Evolutionary conservation across 768 basidiomycete species (phyloP).

Genomic region (Thelephora ganbajun): DNA sequence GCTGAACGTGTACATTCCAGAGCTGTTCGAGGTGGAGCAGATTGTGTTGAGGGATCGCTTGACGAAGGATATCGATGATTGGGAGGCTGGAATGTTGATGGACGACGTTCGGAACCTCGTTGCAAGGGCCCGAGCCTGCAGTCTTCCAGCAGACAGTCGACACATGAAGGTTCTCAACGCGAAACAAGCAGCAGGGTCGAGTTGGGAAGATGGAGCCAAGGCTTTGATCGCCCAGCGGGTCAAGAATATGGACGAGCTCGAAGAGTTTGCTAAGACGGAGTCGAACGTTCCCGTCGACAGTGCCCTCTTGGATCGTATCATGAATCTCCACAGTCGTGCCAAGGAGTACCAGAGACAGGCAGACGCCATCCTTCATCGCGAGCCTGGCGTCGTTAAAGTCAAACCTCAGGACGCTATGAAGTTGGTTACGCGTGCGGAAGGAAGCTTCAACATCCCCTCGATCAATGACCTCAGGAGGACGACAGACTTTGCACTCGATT

Average conservation of each 20-base stretch:
- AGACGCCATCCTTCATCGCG: conserved; percentile 50
- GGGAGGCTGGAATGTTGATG: conserved; percentile 48
- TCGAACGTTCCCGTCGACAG: conserved; percentile 56
- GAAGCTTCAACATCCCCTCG: conserved; percentile 60
- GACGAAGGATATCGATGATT: conserved; percentile 60
- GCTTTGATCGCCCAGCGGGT: conserved; percentile 50
- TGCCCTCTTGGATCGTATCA: conserved; percentile 49
- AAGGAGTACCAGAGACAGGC: conserved; percentile 74
- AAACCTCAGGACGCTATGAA: conserved; percentile 55
- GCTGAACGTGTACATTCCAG: conserved; percentile 74
- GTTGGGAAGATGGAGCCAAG: conserved; percentile 67
- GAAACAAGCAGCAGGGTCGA: conserved; percentile 52
- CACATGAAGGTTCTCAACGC: conserved; percentile 49
- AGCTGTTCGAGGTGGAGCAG: conserved; percentile 63
- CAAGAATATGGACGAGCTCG: conserved; percentile 67
- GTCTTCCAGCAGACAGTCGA: conserved; percentile 48
- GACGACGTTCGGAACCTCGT: conserved; percentile 68
- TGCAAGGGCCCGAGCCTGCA: conserved; percentile 54
- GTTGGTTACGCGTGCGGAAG: conserved; percentile 57
- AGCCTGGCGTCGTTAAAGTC: conserved; percentile 39
- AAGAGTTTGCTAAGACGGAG: conserved; percentile 55
- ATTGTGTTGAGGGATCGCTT: conserved; percentile 73
- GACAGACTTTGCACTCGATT: conserved; percentile 65
- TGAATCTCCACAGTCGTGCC: conserved; percentile 51
- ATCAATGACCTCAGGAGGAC: conserved; percentile 53